Percentiles rank a stretch among this genome's conserved stretches.
Evolutionary conservation across 176 grass and related monocot genomes (phyloP).

Genomic region (Canna indica): DNA sequence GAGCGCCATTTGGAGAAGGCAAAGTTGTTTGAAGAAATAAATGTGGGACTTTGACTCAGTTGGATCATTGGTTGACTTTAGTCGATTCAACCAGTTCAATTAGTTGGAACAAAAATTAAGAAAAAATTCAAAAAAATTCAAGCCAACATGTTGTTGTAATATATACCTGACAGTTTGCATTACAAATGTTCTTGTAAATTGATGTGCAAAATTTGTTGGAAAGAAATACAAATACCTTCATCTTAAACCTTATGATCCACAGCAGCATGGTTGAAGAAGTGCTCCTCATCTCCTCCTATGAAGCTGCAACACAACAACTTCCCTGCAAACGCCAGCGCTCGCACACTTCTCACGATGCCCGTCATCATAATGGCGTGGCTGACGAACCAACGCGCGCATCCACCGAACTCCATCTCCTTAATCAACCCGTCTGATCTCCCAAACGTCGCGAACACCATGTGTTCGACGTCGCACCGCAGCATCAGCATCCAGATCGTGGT

Average conservation of each 20-base stretch:
- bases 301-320: background rate
- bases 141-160: too few relatives aligned
- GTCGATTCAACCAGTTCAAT: too few relatives aligned
- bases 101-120: too few relatives aligned
- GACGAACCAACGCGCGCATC: background rate
- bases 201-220: too few relatives aligned
- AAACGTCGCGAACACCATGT: background rate
- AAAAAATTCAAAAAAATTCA: too few relatives aligned
- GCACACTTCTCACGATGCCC: background rate
- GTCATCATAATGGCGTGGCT: background rate
- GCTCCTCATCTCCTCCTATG: background rate
- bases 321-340: background rate
- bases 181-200: too few relatives aligned
- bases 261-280: background rate
- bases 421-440: background rate
- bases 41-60: too few relatives aligned
- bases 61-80: too few relatives aligned
- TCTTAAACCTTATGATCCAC: background rate
- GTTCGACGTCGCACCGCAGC: background rate
- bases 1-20: too few relatives aligned
- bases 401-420: background rate
- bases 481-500: background rate
- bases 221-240: too few relatives aligned
- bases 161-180: too few relatives aligned
- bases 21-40: too few relatives aligned